phyloP scores from a whole-genome alignment of 345 rosid species.

The Gynandropsis gynandra region DNA sequence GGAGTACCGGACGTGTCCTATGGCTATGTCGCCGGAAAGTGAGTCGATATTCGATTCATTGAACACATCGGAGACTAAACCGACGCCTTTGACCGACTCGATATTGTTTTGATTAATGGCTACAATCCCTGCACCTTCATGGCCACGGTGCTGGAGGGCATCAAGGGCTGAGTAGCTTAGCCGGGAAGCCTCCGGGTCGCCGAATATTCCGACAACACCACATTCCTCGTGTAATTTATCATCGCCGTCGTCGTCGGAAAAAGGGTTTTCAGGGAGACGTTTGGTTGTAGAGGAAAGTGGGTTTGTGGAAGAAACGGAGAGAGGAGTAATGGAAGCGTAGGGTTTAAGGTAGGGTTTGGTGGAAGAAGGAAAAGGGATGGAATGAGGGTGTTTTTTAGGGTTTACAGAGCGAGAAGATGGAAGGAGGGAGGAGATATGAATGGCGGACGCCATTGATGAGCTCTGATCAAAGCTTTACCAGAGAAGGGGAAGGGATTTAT shows the following conservation, averaged over 20 bases:
- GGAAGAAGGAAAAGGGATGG: slow-evolving; percentile 2
- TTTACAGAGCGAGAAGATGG: slow-evolving; percentile 16
- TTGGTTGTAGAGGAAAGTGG: slow-evolving; percentile 31
- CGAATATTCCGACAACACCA: slow-evolving; percentile 80
- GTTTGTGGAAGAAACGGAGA: slow-evolving; percentile 26
- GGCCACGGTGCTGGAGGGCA: slow-evolving; percentile 87
- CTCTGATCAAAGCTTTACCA: background rate
- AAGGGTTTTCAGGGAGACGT: slow-evolving; percentile 19
- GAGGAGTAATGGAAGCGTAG: slow-evolving; percentile 12
- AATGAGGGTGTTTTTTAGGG: slow-evolving; percentile 16
- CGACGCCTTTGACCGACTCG: slow-evolving; percentile 78
- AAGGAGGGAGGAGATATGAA: slow-evolving; percentile 17
- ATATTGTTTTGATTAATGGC: slow-evolving; percentile 51
- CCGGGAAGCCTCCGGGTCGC: slow-evolving; percentile 80
- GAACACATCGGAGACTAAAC: slow-evolving; percentile 79
- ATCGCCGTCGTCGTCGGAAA: slow-evolving; percentile 26
- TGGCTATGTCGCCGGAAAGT: slow-evolving; percentile 71
- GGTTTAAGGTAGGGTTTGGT: slow-evolving; percentile 35
- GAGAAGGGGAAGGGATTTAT: background rate
- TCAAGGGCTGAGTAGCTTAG: slow-evolving; percentile 78
- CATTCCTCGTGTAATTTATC: slow-evolving; percentile 92
- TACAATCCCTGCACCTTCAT: slow-evolving; percentile 92
- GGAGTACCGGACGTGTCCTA: slow-evolving; percentile 84
- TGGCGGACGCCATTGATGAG: slow-evolving; percentile 28
- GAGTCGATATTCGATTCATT: slow-evolving; percentile 61